A percentile compares a stretch with the other conserved stretches of the same genome.
Evolutionary conservation across 2,329 filamentous ascomycete species (phyloP).

Genomic region (Penicillium sp.): DNA sequence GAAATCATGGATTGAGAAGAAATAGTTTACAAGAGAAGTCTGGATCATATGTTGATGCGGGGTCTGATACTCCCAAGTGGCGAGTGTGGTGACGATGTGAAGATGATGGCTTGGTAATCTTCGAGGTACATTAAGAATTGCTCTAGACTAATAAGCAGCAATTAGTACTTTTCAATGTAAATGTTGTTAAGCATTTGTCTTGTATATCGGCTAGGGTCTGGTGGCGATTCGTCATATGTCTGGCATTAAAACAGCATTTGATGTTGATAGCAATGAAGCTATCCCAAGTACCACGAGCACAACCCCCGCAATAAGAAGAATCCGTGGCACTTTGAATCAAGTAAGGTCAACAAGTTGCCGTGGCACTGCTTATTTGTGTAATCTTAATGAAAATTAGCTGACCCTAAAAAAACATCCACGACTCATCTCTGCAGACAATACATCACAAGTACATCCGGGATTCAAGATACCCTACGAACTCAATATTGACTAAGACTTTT

Average conservation of each 20-base stretch:
- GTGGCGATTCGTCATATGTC: background rate
- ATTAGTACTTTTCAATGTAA: background rate
- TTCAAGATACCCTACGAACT: background rate
- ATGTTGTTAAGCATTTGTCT: background rate
- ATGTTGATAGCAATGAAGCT: background rate
- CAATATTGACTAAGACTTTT: conserved; percentile 7
- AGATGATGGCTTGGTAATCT: background rate
- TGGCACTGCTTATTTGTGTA: background rate
- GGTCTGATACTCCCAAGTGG: background rate
- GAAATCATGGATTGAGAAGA: background rate
- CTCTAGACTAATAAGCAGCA: background rate
- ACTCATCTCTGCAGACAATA: background rate
- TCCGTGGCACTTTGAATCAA: background rate
- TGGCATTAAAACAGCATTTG: background rate
- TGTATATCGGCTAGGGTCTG: background rate
- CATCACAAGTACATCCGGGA: background rate
- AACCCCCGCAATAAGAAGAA: background rate
- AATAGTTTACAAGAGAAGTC: background rate
- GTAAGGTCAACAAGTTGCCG: background rate
- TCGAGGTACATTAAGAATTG: background rate
- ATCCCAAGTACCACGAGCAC: background rate
- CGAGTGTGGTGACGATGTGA: background rate
- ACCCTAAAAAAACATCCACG: background rate
- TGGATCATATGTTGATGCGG: background rate
- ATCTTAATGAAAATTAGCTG: background rate